Conservation (phyloP, 2,329 filamentous ascomycete species). For the Diaporthe humulicola region DNA sequence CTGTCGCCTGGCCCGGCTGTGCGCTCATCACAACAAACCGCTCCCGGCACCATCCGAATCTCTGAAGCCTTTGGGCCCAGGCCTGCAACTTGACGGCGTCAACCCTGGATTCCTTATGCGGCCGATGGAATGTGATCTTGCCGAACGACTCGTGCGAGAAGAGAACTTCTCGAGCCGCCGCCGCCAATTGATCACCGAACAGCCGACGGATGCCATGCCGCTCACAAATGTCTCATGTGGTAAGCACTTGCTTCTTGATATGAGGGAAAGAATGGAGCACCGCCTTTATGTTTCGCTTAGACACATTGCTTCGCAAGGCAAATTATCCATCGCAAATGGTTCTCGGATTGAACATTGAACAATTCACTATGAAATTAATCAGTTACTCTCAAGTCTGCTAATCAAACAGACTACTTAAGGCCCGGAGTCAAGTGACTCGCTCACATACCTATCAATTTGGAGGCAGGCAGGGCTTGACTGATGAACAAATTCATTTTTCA, state of each 20-base stretch:
- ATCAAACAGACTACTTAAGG: too few species aligned
- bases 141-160: constrained; percentile 1
- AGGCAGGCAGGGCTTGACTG: background rate
- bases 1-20: background rate
- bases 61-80: background rate
- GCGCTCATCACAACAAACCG: background rate
- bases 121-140: constrained; percentile 3
- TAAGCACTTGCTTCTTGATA: too few species aligned
- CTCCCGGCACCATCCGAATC: background rate
- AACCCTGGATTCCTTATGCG: background rate
- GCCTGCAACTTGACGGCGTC: background rate
- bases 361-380: too few species aligned
- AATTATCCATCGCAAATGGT: too few species aligned
- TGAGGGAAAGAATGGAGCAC: too few species aligned
- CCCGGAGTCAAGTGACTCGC: background rate
- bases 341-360: too few species aligned
- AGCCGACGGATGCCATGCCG: background rate
- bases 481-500: too few species aligned
- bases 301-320: too few species aligned
- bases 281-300: too few species aligned
- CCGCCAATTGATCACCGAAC: background rate
- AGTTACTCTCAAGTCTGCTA: too few species aligned
- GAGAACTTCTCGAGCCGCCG: background rate
- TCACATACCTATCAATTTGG: background rate
- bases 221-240: background rate